Base-by-base conservation (phyloP, 106 monocot genomes). In the Acorus calamus region DNA sequence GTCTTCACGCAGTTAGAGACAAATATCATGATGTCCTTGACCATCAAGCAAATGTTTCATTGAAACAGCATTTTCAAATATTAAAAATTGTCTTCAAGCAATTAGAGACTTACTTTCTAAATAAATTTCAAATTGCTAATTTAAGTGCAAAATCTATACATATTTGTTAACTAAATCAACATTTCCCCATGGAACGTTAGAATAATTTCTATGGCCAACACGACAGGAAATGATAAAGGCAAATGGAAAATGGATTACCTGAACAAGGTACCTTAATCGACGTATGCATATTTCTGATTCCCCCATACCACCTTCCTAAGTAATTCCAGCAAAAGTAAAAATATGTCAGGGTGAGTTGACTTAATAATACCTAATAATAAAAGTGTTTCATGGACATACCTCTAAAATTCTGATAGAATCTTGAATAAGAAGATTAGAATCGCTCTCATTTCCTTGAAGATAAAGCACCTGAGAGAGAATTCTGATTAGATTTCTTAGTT, bases 351-450 rank as follows among this genome's bases (percentile, higher is more conserved):
- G 46, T 53, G 53, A 53, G 6, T 42, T 55, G 9, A 66, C 52
- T 47, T 65, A 28, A 47, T 11, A 52, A 43, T 1, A 28, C 28
- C 28, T 28, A 28, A 28, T 28, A 28, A 28, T 28, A 28, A 28
- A 28, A 28, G 28, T 28, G 28, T 28, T 28, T 28, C 28, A 28
- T 28, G 6, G 54, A 62, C 66, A 12, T 69, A 96, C 94, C 96
- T 96, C 87, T 11, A 96, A 61, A 69, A 96, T 91, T 55, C 78
- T 91, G 59, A 96, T 87, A 74, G 96, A 96, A 55, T 96, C 85
- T 64, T 57, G 66, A 67, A 85, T 71, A 67, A 96, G 85, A 62
- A 64, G 64, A 66, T 80, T 83, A 49, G 87, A 65, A 73, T 96
- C 91, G 61, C 83, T 90, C 57, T 78, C 80, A 52, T 90, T 87